A percentile compares a stretch with the other conserved stretches of the same genome.
These are phyloP conservation scores for Paratinospora sagittata DNA, from an alignment of 164 flowering plant genomes.

Conservation along the genomic window DNA sequence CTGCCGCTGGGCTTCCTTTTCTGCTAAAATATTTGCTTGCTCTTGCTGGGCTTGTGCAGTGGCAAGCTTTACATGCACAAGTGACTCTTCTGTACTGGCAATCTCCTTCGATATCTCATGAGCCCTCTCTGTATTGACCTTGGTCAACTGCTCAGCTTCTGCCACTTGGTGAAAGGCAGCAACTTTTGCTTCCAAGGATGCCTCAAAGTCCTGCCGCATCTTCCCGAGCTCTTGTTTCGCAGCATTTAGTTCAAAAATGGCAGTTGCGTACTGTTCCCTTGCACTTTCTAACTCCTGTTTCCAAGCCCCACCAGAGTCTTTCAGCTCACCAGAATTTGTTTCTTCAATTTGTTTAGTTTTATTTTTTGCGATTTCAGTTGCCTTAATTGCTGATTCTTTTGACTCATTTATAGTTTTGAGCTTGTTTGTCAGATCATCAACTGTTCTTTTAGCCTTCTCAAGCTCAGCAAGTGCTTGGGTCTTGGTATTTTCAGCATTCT, in stretches of 20 bases:
- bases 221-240: conserved; percentile 70
- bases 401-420: conserved; percentile 47
- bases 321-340: conserved; percentile 22
- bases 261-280: conserved; percentile 45
- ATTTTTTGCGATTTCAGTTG: conserved; percentile 50
- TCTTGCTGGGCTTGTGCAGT: conserved; percentile 52
- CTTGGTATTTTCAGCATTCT: conserved; percentile 71
- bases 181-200: conserved; percentile 46
- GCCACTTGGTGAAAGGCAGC: conserved; percentile 48
- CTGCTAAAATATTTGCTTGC: conserved; percentile 47
- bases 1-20: conserved; percentile 53
- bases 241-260: conserved; percentile 56
- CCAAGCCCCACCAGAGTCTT: conserved; percentile 30
- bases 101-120: conserved; percentile 66
- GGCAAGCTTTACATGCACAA: conserved; percentile 61
- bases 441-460: conserved; percentile 61
- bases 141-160: conserved; percentile 52
- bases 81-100: conserved; percentile 42
- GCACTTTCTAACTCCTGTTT: conserved; percentile 48
- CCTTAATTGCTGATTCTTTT: conserved; percentile 50
- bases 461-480: conserved; percentile 67
- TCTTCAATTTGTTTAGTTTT: conserved; percentile 52
- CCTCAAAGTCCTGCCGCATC: conserved; percentile 57
- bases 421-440: conserved; percentile 54
- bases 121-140: conserved; percentile 47